A percentile compares a stretch with the other conserved stretches of the same genome.
phyloP scores from a whole-genome alignment of 768 basidiomycete species.

The Sutorius australiensis region DNA sequence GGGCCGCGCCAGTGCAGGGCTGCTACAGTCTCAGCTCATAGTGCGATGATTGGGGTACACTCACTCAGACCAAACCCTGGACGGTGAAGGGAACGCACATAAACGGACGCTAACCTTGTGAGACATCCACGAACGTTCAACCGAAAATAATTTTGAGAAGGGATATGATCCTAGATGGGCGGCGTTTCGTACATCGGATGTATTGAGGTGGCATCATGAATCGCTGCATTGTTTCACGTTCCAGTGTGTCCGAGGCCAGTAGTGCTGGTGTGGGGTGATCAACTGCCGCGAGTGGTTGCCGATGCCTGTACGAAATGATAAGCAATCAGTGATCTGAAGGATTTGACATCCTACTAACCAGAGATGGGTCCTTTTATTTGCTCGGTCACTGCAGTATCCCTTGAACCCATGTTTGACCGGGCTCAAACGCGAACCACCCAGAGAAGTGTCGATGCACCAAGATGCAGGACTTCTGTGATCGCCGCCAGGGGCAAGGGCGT shows the following conservation, averaged over 20 bases:
- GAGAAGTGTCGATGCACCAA: neutral
- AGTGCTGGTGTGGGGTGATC: too few relatives aligned
- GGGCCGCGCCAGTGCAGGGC: neutral
- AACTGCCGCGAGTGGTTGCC: neutral
- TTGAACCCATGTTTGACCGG: neutral
- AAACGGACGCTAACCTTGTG: too few relatives aligned
- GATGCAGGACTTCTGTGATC: neutral
- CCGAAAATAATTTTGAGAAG: too few relatives aligned
- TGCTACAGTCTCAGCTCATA: neutral
- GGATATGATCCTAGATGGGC: neutral
- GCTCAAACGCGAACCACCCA: neutral
- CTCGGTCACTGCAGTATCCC: neutral
- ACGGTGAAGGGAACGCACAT: neutral
- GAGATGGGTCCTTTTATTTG: neutral
- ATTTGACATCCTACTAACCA: too few relatives aligned
- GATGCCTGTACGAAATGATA: neutral
- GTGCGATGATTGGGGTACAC: neutral
- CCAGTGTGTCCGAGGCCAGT: neutral
- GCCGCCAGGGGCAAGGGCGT: neutral
- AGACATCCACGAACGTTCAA: too few relatives aligned
- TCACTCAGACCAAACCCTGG: neutral
- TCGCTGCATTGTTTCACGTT: neutral
- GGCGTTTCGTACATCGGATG: neutral
- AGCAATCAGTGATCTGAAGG: neutral
- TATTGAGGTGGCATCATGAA: neutral